Evolutionary conservation across 371 early-diverging fungal species (phyloP), one percentile per base, ranked within the genome.

Genomic region (Mucor plumbeus): DNA sequence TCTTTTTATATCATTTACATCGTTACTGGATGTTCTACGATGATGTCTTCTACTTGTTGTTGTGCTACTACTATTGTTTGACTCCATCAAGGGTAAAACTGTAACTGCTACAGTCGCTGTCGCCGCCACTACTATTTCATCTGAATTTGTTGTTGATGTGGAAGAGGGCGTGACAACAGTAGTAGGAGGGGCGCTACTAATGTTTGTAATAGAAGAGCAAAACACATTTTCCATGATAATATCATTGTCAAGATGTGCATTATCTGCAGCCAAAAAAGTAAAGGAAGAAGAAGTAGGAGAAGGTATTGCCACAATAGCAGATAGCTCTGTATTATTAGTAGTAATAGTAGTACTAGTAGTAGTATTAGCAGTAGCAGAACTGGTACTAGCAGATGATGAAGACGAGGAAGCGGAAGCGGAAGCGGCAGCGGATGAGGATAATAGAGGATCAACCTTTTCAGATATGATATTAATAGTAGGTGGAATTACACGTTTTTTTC

Each of bases 21-120:
- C 81, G 33, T 83, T 83, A 63, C 84, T 83, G 0, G 84, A 83
- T 13, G 77, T 83, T 39, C 84, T 70, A 21, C 84, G 70, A 65
- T 83, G 84, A 69, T 82, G 83, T 55, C 74, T 73, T 64, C 81
- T 66, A 56, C 65, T 67, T 0, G 69, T 54, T 8, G 60, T 55
- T 11, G 41, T 58, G n/a, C 67, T 64, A 71, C 47, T 40, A 65
- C 26, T 55, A 63, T 64, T 44, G 50, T 50, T 50, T 7, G 50
- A 11, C 17, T 50, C 50, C 50, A 50, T 50, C 50, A 50, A 11
- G 19, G 50, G 50, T 5, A 26, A 50, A 21, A 26, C 26, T 34
- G 40, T 41, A 6, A 13, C 41, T 41, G 38, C 3, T 26, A 15
- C 7, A 1, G 41, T 19, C 31, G 6, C 31, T 21, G 26, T 3